Percentiles rank a stretch among this genome's conserved stretches.
phyloP scores from a whole-genome alignment of 495 filamentous ascomycete species.

The Hyaloscypha variabilis region DNA sequence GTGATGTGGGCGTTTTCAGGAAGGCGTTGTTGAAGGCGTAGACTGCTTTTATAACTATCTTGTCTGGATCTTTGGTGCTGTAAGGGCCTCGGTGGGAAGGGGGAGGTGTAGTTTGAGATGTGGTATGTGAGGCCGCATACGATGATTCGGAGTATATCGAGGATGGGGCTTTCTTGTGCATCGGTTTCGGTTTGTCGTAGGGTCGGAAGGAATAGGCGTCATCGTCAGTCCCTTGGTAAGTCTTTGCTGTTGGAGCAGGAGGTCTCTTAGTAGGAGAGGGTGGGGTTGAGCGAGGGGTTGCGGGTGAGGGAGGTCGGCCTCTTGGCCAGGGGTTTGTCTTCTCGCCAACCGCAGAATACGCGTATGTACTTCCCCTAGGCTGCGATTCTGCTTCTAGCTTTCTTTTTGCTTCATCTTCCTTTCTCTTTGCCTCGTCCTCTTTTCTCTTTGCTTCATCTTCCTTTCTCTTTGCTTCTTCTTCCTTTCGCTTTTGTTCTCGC shows the following conservation, averaged over 20 bases:
- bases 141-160: constrained; percentile 82
- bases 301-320: constrained; percentile 41
- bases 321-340: constrained; percentile 60
- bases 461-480: constrained; percentile 15
- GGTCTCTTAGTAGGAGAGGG: constrained; percentile 41
- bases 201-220: constrained; percentile 79
- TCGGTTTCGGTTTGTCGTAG: constrained; percentile 66
- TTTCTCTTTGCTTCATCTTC: constrained; percentile 42
- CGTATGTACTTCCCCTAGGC: constrained; percentile 41
- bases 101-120: constrained; percentile 83
- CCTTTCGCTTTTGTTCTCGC: constrained; percentile 38
- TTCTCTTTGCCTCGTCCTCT: constrained; percentile 38
- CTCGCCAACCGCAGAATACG: constrained; percentile 57
- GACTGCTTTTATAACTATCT: constrained; percentile 91
- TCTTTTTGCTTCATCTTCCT: constrained; percentile 34
- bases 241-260: constrained; percentile 62
- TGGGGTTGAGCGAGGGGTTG: constrained; percentile 28
- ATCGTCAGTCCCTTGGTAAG: constrained; percentile 61
- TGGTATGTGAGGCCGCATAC: constrained; percentile 79
- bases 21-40: constrained; percentile 87
- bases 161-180: constrained; percentile 56
- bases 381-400: constrained; percentile 30
- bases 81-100: constrained; percentile 77
- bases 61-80: constrained; percentile 85
- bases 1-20: constrained; percentile 75